A percentile compares a stretch with the other conserved stretches of the same genome.
Conservation (phyloP, 805 yeast species). For the Starmerella davenportii region DNA sequence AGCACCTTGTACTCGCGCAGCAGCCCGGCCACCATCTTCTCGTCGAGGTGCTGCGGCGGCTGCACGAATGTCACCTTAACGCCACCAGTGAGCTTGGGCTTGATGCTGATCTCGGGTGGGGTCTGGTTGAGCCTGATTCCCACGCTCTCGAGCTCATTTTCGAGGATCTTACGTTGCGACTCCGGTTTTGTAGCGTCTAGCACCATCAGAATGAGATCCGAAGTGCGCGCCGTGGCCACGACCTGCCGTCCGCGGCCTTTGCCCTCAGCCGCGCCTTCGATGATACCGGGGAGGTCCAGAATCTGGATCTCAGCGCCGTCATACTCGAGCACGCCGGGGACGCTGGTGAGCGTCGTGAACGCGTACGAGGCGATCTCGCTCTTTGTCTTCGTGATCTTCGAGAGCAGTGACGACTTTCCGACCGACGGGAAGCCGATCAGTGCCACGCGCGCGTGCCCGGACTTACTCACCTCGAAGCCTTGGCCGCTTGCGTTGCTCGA, state of each 20-base stretch:
- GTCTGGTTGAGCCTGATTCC: slow-evolving; percentile 77
- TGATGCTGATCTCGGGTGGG: slow-evolving; percentile 64
- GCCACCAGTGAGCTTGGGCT: slow-evolving; percentile 77
- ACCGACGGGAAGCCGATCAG: slow-evolving; percentile 95
- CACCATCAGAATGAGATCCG: slow-evolving; percentile 83
- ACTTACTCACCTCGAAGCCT: slow-evolving; percentile 85
- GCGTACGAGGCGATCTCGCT: slow-evolving; percentile 91
- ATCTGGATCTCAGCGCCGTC: slow-evolving; percentile 95
- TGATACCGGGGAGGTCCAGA: slow-evolving; percentile 95
- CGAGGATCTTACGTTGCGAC: slow-evolving; percentile 73
- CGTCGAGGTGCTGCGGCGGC: slow-evolving; percentile 70
- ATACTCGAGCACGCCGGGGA: slow-evolving; percentile 86
- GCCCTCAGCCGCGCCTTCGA: slow-evolving; percentile 91
- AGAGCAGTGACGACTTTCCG: slow-evolving; percentile 80
- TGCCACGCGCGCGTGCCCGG: slow-evolving; percentile 92
- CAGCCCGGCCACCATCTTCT: slow-evolving; percentile 56
- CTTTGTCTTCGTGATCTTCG: slow-evolving; percentile 80
- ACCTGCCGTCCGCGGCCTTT: slow-evolving; percentile 97
- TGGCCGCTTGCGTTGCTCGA: slow-evolving; percentile 52
- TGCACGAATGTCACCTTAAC: slow-evolving; percentile 62
- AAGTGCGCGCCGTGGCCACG: slow-evolving; percentile 87
- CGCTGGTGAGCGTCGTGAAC: slow-evolving; percentile 89
- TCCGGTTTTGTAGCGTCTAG: slow-evolving; percentile 88
- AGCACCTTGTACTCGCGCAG: slow-evolving; percentile 77
- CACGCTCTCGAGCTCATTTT: slow-evolving; percentile 77